Percentiles rank a stretch among this genome's conserved stretches.
Evolutionary conservation across 2,329 filamentous ascomycete species (phyloP).

Genomic region (Tolypocladium sp.): DNA sequence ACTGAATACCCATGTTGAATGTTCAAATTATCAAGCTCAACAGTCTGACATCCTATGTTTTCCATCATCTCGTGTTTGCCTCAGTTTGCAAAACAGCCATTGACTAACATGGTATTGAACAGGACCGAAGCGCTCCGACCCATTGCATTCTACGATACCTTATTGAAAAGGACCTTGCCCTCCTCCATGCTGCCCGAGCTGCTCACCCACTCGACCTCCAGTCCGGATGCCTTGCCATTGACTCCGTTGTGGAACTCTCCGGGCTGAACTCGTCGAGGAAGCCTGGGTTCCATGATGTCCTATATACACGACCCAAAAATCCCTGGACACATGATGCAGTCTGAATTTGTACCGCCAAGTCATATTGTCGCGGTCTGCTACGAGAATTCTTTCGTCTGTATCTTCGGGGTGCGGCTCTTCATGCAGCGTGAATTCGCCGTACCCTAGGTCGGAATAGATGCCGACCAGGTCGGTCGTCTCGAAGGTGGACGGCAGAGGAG

Average conservation of each 20-base stretch:
- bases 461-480: no score
- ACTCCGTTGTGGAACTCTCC: slow-evolving; percentile 3
- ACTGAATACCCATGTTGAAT: slow-evolving; percentile 52
- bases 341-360: slow-evolving; percentile 7
- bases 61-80: not conserved
- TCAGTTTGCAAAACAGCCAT: not conserved
- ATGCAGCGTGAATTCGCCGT: no score
- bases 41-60: slow-evolving; percentile 40
- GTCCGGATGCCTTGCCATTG: not conserved
- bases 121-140: not conserved
- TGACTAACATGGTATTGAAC: slow-evolving; percentile 14
- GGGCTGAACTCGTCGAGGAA: not conserved
- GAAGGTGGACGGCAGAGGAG: no score
- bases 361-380: no score
- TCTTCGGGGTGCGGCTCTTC: no score
- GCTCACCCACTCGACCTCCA: slow-evolving; percentile 1
- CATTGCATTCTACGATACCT: not conserved
- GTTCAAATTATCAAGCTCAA: slow-evolving; percentile 53
- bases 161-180: slow-evolving; percentile 7
- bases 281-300: not conserved
- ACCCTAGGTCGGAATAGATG: no score
- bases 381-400: no score
- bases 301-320: slow-evolving; percentile 14
- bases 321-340: slow-evolving; percentile 17
- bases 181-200: not conserved